Conservation (phyloP, 805 yeast genomes). For the Wickerhamiella azymoides region DNA sequence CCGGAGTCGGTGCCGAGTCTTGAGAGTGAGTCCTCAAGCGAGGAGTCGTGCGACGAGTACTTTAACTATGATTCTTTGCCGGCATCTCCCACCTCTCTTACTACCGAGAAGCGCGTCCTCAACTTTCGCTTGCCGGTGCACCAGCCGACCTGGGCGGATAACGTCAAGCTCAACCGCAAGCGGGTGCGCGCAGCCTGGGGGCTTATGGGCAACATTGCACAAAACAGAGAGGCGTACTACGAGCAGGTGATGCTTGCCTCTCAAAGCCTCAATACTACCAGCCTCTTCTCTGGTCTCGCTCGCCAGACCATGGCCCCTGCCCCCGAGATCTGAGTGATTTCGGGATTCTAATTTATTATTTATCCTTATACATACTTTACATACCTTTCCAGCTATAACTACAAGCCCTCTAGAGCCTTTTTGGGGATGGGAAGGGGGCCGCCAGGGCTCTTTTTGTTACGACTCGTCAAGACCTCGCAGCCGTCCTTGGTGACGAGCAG, state of each 20-base stretch:
- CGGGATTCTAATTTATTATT: conserved; percentile 8
- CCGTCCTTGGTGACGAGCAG: conserved; percentile 87
- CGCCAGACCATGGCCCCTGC: conserved; percentile 22
- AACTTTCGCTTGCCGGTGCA: background rate
- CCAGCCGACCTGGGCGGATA: conserved; percentile 3
- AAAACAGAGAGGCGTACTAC: conserved; percentile 17
- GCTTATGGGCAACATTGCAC: conserved; percentile 15
- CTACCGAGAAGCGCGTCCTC: background rate
- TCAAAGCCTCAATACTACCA: conserved; percentile 19
- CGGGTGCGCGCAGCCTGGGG: conserved; percentile 16
- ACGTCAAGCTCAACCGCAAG: conserved; percentile 4
- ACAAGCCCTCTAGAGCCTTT: conserved; percentile 7
- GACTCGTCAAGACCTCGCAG: conserved; percentile 74
- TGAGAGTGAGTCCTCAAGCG: background rate
- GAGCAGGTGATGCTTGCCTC: conserved; percentile 19
- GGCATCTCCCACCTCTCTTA: background rate
- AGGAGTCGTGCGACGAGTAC: conserved; percentile 15
- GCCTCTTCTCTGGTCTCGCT: conserved; percentile 23
- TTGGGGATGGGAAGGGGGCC: conserved; percentile 38
- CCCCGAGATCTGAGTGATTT: too few species aligned
- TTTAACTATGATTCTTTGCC: conserved; percentile 16
- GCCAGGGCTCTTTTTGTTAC: conserved; percentile 74
- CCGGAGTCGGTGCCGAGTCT: background rate
- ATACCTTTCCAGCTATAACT: too few species aligned
- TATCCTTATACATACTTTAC: background rate